phyloP scores from a whole-genome alignment of 164 flowering plant genomes.

The Vitis labrusca region DNA sequence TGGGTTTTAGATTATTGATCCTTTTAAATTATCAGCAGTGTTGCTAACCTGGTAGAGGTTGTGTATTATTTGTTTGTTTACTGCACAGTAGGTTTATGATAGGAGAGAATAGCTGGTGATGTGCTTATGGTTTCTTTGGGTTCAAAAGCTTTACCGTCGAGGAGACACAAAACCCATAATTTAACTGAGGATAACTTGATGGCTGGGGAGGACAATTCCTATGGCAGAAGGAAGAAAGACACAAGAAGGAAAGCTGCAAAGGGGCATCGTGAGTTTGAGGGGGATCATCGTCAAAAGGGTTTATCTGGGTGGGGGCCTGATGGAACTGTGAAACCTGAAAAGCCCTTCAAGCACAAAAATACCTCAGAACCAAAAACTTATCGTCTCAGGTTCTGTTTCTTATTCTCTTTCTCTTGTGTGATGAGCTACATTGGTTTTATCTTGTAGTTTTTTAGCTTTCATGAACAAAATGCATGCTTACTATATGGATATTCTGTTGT shows the following conservation, averaged over 20 bases:
- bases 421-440: too few species aligned
- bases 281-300: conserved; percentile 15
- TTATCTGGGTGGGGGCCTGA: conserved; percentile 14
- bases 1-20: not conserved
- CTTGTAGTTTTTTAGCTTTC: not conserved
- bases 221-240: conserved; percentile 27
- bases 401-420: too few species aligned
- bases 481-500: not conserved
- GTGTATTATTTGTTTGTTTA: not conserved
- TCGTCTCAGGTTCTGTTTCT: conserved; percentile 42
- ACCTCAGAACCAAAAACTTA: conserved; percentile 27
- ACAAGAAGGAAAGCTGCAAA: conserved; percentile 33
- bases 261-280: conserved; percentile 25
- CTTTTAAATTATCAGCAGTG: not conserved
- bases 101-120: not conserved
- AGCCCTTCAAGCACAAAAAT: conserved; percentile 23
- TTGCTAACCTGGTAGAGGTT: not conserved
- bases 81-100: not conserved
- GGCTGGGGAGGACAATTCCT: conserved; percentile 28
- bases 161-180: conserved; percentile 19
- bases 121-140: conserved; percentile 39
- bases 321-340: conserved; percentile 17
- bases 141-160: conserved; percentile 40
- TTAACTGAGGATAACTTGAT: conserved; percentile 24
- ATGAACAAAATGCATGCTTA: not conserved